Percentiles rank a stretch among this genome's conserved stretches.
Conservation (phyloP, 345 rosid species). For the Euclidium syriacum region DNA sequence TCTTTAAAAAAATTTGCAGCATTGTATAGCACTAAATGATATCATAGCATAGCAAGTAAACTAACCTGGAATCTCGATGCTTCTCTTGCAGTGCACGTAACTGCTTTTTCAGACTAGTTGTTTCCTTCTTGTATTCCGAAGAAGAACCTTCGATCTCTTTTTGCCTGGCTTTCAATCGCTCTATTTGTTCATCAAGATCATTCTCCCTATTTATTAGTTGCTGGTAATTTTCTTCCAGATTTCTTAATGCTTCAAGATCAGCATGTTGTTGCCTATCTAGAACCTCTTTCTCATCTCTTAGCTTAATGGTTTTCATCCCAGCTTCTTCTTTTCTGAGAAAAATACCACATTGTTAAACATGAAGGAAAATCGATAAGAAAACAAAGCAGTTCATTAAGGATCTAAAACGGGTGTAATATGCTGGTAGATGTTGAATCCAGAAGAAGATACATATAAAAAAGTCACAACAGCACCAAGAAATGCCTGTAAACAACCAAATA, state of each 20-base stretch:
- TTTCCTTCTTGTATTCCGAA: conserved; percentile 54
- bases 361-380: not conserved
- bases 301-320: conserved; percentile 80
- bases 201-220: conserved; percentile 70
- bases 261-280: conserved; percentile 88
- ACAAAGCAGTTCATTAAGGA: conserved; percentile 4
- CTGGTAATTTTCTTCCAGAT: conserved; percentile 92
- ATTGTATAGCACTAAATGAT: conserved; percentile 2
- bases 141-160: conserved; percentile 57
- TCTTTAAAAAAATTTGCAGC: not conserved
- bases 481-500: not conserved
- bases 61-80: conserved; percentile 71
- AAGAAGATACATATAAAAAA: conserved; percentile 1
- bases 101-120: conserved; percentile 52
- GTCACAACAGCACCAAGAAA: not conserved
- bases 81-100: conserved; percentile 67
- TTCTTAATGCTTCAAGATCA: conserved; percentile 81
- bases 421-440: conserved; percentile 11
- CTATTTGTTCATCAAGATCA: conserved; percentile 72
- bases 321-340: conserved; percentile 90
- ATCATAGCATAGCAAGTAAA: conserved; percentile 1
- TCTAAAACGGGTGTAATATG: not conserved
- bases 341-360: conserved; percentile 8
- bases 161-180: conserved; percentile 63
- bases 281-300: conserved; percentile 94